These are phyloP conservation scores for Fimicolochytrium jonesii DNA, from an alignment of 192 early-diverging fungal genomes.

Conservation along the genomic window DNA sequence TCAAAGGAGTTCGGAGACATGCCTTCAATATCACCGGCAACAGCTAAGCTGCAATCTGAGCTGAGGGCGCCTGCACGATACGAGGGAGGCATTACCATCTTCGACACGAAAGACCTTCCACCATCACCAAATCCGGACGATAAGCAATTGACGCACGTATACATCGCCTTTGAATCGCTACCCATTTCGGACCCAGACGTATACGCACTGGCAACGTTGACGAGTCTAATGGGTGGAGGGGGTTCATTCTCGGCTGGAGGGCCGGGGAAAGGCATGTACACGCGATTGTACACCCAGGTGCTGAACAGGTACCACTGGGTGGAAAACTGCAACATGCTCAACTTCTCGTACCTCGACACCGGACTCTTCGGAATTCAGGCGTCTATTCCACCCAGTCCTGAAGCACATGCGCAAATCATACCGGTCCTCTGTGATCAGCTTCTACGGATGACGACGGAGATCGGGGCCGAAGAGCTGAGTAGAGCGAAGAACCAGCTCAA, in stretches of 20 bases:
- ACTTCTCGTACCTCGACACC: slow-evolving; percentile 81
- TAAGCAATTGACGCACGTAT: slow-evolving; percentile 70
- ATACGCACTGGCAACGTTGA: slow-evolving; percentile 86
- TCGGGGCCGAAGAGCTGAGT: slow-evolving; percentile 56
- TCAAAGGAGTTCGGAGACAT: slow-evolving; percentile 75
- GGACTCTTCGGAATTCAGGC: slow-evolving; percentile 92
- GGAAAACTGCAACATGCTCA: slow-evolving; percentile 89
- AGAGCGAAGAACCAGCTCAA: slow-evolving; percentile 97
- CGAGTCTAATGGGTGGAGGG: slow-evolving; percentile 90
- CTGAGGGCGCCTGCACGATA: slow-evolving; percentile 53
- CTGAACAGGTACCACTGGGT: slow-evolving; percentile 93
- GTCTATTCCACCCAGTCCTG: slow-evolving; percentile 73
- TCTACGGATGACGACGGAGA: slow-evolving; percentile 58
- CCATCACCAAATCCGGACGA: slow-evolving; percentile 51
- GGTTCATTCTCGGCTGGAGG: slow-evolving; percentile 96
- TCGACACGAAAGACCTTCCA: slow-evolving; percentile 63
- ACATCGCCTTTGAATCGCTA: slow-evolving; percentile 84
- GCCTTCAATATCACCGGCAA: slow-evolving; percentile 21
- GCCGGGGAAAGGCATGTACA: slow-evolving; percentile 99
- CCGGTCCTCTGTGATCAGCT: slow-evolving; percentile 84
- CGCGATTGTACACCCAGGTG: slow-evolving; percentile 90
- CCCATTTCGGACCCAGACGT: slow-evolving; percentile 83
- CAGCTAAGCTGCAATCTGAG: slow-evolving; percentile 21
- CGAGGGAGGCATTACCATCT: slow-evolving; percentile 74
- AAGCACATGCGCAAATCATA: slow-evolving; percentile 61